Evolutionary conservation across 192 early-diverging fungal genomes (phyloP).

Genomic region (Gryganskiella cystojenkinii): DNA sequence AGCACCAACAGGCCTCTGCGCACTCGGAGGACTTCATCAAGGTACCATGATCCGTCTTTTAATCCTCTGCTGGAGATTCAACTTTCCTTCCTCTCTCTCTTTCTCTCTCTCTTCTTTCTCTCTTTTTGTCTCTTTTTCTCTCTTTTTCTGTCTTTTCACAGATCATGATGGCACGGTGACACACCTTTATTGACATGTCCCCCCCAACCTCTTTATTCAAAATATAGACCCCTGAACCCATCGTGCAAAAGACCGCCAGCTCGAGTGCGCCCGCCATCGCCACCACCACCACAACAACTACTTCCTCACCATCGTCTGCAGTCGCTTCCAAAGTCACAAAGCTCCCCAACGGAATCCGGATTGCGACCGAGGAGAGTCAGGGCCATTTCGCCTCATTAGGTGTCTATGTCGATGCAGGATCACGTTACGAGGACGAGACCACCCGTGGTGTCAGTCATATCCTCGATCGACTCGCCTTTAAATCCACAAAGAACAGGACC

Average conservation of each 20-base stretch:
- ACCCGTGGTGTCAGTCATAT: conserved; percentile 86
- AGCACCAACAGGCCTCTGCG: conserved; percentile 43
- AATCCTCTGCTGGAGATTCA: not conserved
- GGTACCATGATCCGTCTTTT: conserved; percentile 7
- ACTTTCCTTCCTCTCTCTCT: not conserved
- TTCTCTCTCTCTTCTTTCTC: not conserved
- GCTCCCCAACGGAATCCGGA: conserved; percentile 89
- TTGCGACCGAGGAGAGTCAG: conserved; percentile 82
- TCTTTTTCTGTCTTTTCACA: too few species aligned
- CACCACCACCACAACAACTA: conserved; percentile 1
- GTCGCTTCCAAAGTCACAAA: conserved; percentile 70
- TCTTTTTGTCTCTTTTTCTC: not conserved
- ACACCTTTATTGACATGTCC: too few species aligned
- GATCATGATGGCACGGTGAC: too few species aligned
- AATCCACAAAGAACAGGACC: conserved; percentile 81
- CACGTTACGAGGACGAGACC: conserved; percentile 79
- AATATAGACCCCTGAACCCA: conserved; percentile 8
- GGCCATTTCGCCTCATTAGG: conserved; percentile 94
- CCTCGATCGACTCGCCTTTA: conserved; percentile 94
- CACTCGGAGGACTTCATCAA: conserved; percentile 38
- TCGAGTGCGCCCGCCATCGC: too few species aligned
- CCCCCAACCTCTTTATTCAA: too few species aligned
- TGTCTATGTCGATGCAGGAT: conserved; percentile 91
- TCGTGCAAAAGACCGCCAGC: too few species aligned
- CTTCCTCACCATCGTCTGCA: not conserved